Conservation (phyloP, 1,284 basidiomycete genomes). For the Flammula alnicola region DNA sequence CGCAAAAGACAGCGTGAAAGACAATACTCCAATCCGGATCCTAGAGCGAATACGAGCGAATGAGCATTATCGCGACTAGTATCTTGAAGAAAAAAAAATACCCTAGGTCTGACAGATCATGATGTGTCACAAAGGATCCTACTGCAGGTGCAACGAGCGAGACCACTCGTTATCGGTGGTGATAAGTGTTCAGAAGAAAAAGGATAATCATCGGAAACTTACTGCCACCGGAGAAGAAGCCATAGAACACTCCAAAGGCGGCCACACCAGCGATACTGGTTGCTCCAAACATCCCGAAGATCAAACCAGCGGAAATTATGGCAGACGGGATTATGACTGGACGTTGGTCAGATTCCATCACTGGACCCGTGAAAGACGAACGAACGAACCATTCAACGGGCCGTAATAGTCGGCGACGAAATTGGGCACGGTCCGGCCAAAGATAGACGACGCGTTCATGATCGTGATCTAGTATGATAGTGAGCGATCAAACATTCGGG, state of each 20-base stretch:
- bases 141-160: slow-evolving; percentile 47
- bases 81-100: slow-evolving; percentile 22
- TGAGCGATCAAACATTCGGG: neutral
- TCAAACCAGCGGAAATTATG: slow-evolving; percentile 39
- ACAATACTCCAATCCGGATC: slow-evolving; percentile 45
- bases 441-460: slow-evolving; percentile 50
- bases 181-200: neutral
- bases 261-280: slow-evolving; percentile 40
- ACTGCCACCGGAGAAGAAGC: slow-evolving; percentile 54
- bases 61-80: neutral
- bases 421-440: slow-evolving; percentile 51
- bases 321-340: slow-evolving; percentile 46
- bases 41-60: slow-evolving; percentile 25
- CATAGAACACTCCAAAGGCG: slow-evolving; percentile 48
- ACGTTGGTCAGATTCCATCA: neutral
- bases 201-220: slow-evolving; percentile 18
- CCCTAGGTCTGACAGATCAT: slow-evolving; percentile 49
- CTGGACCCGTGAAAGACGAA: too few species aligned
- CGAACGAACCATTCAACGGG: slow-evolving; percentile 38
- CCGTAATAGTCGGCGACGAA: slow-evolving; percentile 48
- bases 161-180: slow-evolving; percentile 33
- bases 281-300: slow-evolving; percentile 49
- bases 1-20: slow-evolving; percentile 44
- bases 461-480: slow-evolving; percentile 39
- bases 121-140: slow-evolving; percentile 41